Conservation (phyloP, 257 asterid genomes). For the Plantago major region DNA sequence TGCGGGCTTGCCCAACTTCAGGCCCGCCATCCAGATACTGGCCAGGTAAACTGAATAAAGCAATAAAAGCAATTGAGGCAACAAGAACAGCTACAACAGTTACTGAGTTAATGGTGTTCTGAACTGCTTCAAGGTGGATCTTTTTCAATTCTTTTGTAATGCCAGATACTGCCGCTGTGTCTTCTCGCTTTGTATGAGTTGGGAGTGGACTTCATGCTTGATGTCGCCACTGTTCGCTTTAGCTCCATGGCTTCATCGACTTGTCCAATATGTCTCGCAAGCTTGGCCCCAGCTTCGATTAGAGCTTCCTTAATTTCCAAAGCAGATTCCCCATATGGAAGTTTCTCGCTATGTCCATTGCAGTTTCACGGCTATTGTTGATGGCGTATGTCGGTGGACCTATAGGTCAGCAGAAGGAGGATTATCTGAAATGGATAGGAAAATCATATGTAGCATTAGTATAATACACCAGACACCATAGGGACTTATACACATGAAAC, state of each 20-base stretch:
- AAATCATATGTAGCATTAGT: slow-evolving; percentile 6
- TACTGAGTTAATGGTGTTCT: slow-evolving; percentile 83
- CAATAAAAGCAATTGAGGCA: slow-evolving; percentile 91
- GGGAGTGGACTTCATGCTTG: slow-evolving; percentile 90
- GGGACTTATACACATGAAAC: no score
- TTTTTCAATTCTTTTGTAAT: slow-evolving; percentile 94
- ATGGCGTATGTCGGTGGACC: slow-evolving; percentile 65
- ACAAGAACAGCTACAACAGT: slow-evolving; percentile 90
- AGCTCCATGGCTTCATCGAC: slow-evolving; percentile 73
- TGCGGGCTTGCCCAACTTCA: slow-evolving; percentile 53
- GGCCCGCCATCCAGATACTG: slow-evolving; percentile 43
- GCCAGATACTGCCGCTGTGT: slow-evolving; percentile 84
- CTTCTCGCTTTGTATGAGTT: slow-evolving; percentile 79
- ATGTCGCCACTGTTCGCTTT: slow-evolving; percentile 92
- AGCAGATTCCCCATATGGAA: slow-evolving; percentile 68
- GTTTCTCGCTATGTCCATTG: slow-evolving; percentile 97
- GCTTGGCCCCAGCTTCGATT: slow-evolving; percentile 78
- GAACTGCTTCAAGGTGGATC: slow-evolving; percentile 89
- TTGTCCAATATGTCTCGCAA: slow-evolving; percentile 65
- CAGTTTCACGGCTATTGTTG: slow-evolving; percentile 73
- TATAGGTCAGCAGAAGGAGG: slow-evolving; percentile 48
- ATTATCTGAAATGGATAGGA: slow-evolving; percentile 56
- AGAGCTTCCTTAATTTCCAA: slow-evolving; percentile 67
- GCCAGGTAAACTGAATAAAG: slow-evolving; percentile 89
- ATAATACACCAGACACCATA: not conserved